A percentile compares a stretch with the other conserved stretches of the same genome.
These are phyloP conservation scores for Pseudophaeomoniella oleicola DNA, from an alignment of 2,329 filamentous ascomycete genomes.

Conservation along the genomic window DNA sequence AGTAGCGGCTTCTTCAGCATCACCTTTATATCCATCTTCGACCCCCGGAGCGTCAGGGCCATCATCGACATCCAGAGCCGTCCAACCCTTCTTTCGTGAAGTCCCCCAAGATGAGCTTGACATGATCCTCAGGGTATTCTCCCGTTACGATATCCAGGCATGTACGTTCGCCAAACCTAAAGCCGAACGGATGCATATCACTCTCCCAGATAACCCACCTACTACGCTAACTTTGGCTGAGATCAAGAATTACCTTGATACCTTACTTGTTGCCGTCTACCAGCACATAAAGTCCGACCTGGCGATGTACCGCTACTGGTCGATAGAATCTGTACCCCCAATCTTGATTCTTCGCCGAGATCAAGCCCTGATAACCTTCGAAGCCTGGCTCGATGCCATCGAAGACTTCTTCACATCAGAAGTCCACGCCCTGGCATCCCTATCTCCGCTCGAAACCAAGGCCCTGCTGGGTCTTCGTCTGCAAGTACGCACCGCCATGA, in stretches of 20 bases:
- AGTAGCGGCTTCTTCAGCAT: slow-evolving; percentile 4
- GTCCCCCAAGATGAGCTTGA: slow-evolving; percentile 13
- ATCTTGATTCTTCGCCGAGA: slow-evolving; percentile 8
- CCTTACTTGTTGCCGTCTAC: slow-evolving; percentile 13
- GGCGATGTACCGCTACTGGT: slow-evolving; percentile 13
- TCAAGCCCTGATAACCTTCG: slow-evolving; percentile 10
- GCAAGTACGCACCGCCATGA: slow-evolving; percentile 12
- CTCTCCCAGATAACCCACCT: slow-evolving; percentile 9
- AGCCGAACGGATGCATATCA: slow-evolving; percentile 8
- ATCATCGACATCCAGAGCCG: background rate
- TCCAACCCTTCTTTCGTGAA: slow-evolving; percentile 5
- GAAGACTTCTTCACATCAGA: slow-evolving; percentile 10
- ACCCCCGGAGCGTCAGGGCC: background rate
- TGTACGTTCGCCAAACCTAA: slow-evolving; percentile 13
- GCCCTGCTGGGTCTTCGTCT: slow-evolving; percentile 12
- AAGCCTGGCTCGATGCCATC: slow-evolving; percentile 11
- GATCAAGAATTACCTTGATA: slow-evolving; percentile 13
- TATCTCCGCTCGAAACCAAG: slow-evolving; percentile 8
- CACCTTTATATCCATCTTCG: background rate
- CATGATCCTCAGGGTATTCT: slow-evolving; percentile 12
- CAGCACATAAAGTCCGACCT: slow-evolving; percentile 13
- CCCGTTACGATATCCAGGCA: slow-evolving; percentile 14
- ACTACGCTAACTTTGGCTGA: slow-evolving; percentile 10
- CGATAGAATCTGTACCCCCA: slow-evolving; percentile 7
- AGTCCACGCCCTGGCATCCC: slow-evolving; percentile 3